Conservation (phyloP, 140 eudicot species). For the Ambrosia hybrid region DNA sequence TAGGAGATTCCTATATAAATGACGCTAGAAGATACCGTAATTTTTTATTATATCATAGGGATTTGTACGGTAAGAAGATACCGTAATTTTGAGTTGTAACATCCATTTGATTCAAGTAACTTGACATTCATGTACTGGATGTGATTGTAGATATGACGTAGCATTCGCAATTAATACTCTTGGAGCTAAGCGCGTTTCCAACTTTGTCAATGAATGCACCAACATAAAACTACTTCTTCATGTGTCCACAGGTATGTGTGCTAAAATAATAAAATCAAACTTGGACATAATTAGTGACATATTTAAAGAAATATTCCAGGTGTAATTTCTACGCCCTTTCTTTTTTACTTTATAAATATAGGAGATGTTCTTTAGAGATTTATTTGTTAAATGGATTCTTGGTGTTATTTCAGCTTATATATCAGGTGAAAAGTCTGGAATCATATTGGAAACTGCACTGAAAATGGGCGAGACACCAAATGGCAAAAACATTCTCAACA, state of each 20-base stretch:
- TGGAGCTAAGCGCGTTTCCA: slow-evolving; percentile 18
- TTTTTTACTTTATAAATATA: too few relatives aligned
- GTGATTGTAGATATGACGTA: slow-evolving; percentile 24
- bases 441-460: slow-evolving; percentile 38
- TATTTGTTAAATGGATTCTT: background rate
- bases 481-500: slow-evolving; percentile 31
- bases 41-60: background rate
- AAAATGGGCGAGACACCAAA: slow-evolving; percentile 39
- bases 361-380: background rate
- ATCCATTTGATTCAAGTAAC: too few relatives aligned
- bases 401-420: slow-evolving; percentile 38
- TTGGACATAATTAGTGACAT: background rate
- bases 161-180: slow-evolving; percentile 28
- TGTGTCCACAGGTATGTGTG: slow-evolving; percentile 35
- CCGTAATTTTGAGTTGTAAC: too few relatives aligned
- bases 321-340: too few relatives aligned
- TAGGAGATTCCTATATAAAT: background rate
- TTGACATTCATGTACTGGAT: background rate
- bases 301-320: too few relatives aligned
- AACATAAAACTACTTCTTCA: slow-evolving; percentile 31
- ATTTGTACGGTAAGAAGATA: background rate
- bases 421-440: slow-evolving; percentile 42
- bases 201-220: slow-evolving; percentile 25
- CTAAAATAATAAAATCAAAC: background rate
- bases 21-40: too few relatives aligned